Conservation (phyloP, 2,329 filamentous ascomycete species). For the Aspergillus sojae region DNA sequence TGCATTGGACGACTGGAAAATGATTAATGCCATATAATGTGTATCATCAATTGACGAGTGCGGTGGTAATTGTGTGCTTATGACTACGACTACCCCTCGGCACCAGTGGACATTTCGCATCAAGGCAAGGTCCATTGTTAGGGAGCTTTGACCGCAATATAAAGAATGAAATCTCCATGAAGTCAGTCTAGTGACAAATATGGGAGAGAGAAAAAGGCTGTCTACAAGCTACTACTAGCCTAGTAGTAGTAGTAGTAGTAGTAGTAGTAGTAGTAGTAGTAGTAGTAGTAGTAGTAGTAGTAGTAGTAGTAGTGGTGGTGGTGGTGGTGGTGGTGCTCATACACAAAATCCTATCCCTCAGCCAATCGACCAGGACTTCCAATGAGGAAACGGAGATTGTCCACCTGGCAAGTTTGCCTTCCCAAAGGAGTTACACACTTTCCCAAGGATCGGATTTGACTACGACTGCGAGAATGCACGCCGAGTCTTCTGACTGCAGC, state of each 20-base stretch:
- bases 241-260: background rate
- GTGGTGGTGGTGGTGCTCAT: too few species aligned
- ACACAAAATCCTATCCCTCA: background rate
- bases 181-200: background rate
- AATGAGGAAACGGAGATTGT: background rate
- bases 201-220: background rate
- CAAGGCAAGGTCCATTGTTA: background rate
- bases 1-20: background rate
- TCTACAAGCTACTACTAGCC: background rate
- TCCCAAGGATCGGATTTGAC: background rate
- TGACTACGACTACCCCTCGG: background rate
- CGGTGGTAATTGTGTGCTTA: background rate
- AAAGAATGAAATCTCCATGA: background rate
- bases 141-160: background rate
- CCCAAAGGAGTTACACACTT: background rate
- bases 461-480: background rate
- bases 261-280: background rate
- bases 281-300: background rate
- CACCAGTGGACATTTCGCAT: background rate
- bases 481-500: background rate
- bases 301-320: too few species aligned
- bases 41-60: background rate
- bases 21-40: slow-evolving; percentile 5
- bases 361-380: background rate
- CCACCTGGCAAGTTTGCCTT: background rate